Percentiles rank a stretch among this genome's conserved stretches.
Conservation (phyloP, 768 basidiomycete genomes). For the Amanita rubescens region DNA sequence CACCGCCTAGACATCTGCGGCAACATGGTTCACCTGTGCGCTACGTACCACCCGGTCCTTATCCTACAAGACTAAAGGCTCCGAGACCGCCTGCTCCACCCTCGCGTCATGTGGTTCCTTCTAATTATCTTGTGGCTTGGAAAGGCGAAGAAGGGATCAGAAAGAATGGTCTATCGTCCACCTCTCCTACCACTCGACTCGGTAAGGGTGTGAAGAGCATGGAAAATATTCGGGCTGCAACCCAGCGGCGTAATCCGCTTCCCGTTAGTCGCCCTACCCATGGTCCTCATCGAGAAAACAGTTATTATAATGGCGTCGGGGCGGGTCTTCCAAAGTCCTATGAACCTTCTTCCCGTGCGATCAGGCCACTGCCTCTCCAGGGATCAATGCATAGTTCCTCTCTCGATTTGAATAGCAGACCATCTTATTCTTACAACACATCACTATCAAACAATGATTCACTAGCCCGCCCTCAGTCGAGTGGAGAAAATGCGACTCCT, state of each 20-base stretch:
- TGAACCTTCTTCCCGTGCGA: conserved; percentile 30
- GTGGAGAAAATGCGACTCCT: conserved; percentile 42
- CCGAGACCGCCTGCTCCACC: conserved; percentile 26
- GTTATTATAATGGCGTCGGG: conserved; percentile 3
- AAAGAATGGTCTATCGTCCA: conserved; percentile 26
- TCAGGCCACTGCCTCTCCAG: conserved; percentile 36
- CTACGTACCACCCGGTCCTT: conserved; percentile 23
- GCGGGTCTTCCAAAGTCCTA: conserved; percentile 35
- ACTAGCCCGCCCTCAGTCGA: conserved; percentile 54
- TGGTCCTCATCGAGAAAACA: neutral
- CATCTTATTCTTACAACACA: conserved; percentile 12
- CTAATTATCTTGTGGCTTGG: conserved; percentile 42
- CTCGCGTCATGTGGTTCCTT: conserved; percentile 32
- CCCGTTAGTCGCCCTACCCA: conserved; percentile 24
- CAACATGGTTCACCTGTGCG: conserved; percentile 23
- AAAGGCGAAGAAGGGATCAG: conserved; percentile 37
- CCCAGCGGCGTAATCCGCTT: conserved; percentile 26
- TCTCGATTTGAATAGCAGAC: conserved; percentile 23
- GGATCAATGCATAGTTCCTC: conserved; percentile 27
- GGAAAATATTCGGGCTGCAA: conserved; percentile 40
- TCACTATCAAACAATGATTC: conserved; percentile 45
- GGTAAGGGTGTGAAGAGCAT: conserved; percentile 48
- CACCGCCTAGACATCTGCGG: conserved; percentile 20
- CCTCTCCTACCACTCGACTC: conserved; percentile 24
- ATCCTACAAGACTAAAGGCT: conserved; percentile 25